These are phyloP conservation scores for Pythium angustatum DNA, from an alignment of 352 stramenopile genomes.

Conservation along the genomic window DNA sequence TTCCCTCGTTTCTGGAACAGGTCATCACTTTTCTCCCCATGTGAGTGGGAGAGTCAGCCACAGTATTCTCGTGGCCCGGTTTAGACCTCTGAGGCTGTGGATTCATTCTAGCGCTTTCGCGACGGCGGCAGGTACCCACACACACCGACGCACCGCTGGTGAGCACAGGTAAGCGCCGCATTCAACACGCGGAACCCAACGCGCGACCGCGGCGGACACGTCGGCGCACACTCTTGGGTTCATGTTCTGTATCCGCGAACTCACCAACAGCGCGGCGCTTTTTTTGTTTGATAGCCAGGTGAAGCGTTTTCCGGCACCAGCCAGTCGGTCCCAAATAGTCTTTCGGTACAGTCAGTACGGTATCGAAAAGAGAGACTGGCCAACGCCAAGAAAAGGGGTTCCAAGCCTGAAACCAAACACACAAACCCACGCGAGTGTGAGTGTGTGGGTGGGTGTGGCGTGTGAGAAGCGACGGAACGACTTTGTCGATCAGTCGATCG, in stretches of 20 bases:
- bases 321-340: too few species aligned
- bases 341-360: conserved; percentile 10
- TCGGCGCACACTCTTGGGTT: not conserved
- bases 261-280: not conserved
- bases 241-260: not conserved
- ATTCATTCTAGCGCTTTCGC: conserved; percentile 12
- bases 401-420: not conserved
- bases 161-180: not conserved
- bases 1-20: conserved; percentile 6
- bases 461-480: conserved; percentile 9
- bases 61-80: not conserved
- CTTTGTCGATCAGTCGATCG: conserved; percentile 14
- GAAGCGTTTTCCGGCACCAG: too few species aligned
- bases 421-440: not conserved
- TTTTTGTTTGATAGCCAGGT: conserved; percentile 7
- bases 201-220: not conserved
- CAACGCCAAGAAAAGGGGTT: conserved; percentile 9
- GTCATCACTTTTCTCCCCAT: not conserved
- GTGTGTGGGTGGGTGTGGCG: not conserved
- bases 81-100: not conserved
- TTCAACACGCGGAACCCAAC: conserved; percentile 1
- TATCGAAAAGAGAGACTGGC: conserved; percentile 8
- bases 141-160: not conserved
- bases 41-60: conserved; percentile 12
- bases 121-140: conserved; percentile 2